phyloP scores from a whole-genome alignment of 805 yeast species.

The Geotrichum ghanense region DNA sequence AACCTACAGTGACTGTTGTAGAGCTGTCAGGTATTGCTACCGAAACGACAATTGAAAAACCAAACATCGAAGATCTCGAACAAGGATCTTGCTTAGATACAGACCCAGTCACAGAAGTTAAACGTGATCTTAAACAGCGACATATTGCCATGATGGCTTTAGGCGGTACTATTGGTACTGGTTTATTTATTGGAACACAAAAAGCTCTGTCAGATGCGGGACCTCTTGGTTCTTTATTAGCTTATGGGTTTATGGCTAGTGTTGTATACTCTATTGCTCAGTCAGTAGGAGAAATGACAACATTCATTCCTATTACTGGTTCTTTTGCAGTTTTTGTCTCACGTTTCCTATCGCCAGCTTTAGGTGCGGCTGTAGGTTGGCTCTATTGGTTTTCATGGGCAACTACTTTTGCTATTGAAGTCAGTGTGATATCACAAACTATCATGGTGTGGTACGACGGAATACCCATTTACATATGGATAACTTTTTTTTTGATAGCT shows the following conservation, averaged over 20 bases:
- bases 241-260: slow-evolving; percentile 38
- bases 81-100: background rate
- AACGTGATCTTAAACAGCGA: slow-evolving; percentile 20
- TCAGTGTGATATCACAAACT: slow-evolving; percentile 36
- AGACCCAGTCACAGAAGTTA: slow-evolving; percentile 19
- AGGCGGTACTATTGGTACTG: slow-evolving; percentile 73
- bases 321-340: slow-evolving; percentile 40
- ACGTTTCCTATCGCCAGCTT: slow-evolving; percentile 38
- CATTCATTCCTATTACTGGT: slow-evolving; percentile 43
- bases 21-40: too few species aligned
- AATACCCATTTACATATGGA: slow-evolving; percentile 36
- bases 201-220: slow-evolving; percentile 39
- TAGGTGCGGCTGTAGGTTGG: slow-evolving; percentile 41
- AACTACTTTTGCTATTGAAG: slow-evolving; percentile 36
- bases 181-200: slow-evolving; percentile 40
- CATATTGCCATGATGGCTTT: slow-evolving; percentile 64
- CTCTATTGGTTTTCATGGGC: slow-evolving; percentile 45
- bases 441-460: slow-evolving; percentile 34
- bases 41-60: too few species aligned
- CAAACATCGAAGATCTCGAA: too few species aligned
- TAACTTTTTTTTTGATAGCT: slow-evolving; percentile 42
- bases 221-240: slow-evolving; percentile 40
- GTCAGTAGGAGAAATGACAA: slow-evolving; percentile 45
- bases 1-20: too few species aligned
- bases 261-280: slow-evolving; percentile 44